Base-by-base conservation (phyloP, 2,329 filamentous ascomycete species). In the Botryotinia convoluta region DNA sequence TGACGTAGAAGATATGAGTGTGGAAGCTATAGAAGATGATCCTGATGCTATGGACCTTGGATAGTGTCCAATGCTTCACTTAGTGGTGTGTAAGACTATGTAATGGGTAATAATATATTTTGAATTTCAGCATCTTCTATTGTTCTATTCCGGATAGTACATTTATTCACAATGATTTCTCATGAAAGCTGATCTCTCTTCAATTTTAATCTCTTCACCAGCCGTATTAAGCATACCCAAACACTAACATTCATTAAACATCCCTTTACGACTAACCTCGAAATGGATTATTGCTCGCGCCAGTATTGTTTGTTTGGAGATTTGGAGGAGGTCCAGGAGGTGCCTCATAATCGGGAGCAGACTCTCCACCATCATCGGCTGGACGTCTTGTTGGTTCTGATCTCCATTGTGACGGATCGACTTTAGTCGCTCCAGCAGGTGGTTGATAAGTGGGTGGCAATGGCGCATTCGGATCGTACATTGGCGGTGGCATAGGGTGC, bases 11-110 rank as follows among this genome's bases (percentile, higher is more conserved):
- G 44, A 51, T 51, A 71, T 76, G 72, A 72, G 22, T 29, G 62
- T 67, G 44, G 81, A 82, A 48, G 79, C 45, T 59, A 39, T 57
- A 22, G 81, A 82, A 48, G 79, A 85, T 67, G 88, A 91, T 77
- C 83, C 84, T 1, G 90, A 92, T 79, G 89, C 87, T 22, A 93
- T 93, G 91, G 90, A 92, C 70, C 82, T 92, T 78, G 90, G 81
- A 80, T 79, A 63, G 73, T 67, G 22, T 32, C 60, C 16, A 48
- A 37, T 42, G 75, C 29, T 39, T 70, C 18, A 68, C 54, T 57
- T 60, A 22, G 42, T 51, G 35, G 68, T 48, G 51, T 62, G 44
- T 32, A 72, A 72, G 65, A 29, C 37, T 57, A 59, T 67, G 54
- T 51, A 54, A 32, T 39, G 39, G n/a, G 35, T 59, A 69, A 39